A percentile compares a stretch with the other conserved stretches of the same genome.
These are phyloP conservation scores for Fusarium mundagurra DNA, from an alignment of 2,329 filamentous ascomycete genomes.

Conservation along the genomic window DNA sequence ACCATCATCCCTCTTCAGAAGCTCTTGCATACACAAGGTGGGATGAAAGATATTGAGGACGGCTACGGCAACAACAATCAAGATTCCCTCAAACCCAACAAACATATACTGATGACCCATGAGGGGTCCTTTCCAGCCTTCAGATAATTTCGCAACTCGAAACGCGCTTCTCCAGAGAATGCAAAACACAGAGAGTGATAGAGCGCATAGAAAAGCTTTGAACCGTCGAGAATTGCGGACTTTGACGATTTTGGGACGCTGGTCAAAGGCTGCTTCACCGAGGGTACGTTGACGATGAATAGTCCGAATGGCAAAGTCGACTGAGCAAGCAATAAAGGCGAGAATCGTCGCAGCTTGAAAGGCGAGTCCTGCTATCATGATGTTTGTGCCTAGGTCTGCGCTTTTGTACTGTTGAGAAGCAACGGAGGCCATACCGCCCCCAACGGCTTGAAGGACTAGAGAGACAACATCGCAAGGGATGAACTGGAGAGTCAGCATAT, in stretches of 20 bases:
- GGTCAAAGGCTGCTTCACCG: slow-evolving; percentile 50
- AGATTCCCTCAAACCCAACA: slow-evolving; percentile 66
- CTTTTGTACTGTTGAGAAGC: slow-evolving; percentile 51
- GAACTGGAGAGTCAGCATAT: slow-evolving; percentile 54
- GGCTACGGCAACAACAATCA: slow-evolving; percentile 59
- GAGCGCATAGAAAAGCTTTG: slow-evolving; percentile 63
- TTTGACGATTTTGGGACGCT: slow-evolving; percentile 47
- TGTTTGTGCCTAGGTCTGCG: slow-evolving; percentile 59
- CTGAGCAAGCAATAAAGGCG: slow-evolving; percentile 61
- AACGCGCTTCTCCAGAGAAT: slow-evolving; percentile 74
- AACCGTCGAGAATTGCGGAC: slow-evolving; percentile 58
- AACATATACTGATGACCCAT: slow-evolving; percentile 66
- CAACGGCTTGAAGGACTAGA: slow-evolving; percentile 67
- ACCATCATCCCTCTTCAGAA: slow-evolving; percentile 42
- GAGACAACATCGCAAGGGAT: slow-evolving; percentile 71
- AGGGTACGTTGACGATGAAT: slow-evolving; percentile 48
- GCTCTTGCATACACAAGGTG: slow-evolving; percentile 39
- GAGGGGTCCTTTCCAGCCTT: slow-evolving; percentile 69
- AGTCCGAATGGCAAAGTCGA: slow-evolving; percentile 61
- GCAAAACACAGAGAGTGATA: slow-evolving; percentile 66
- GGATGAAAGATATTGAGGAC: slow-evolving; percentile 54
- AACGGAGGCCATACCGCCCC: slow-evolving; percentile 64
- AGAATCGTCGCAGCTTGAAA: slow-evolving; percentile 68
- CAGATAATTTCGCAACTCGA: slow-evolving; percentile 71
- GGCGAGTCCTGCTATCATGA: slow-evolving; percentile 72